phyloP scores from a whole-genome alignment of 1,284 basidiomycete genomes.

The Apiotrichum brassicae region DNA sequence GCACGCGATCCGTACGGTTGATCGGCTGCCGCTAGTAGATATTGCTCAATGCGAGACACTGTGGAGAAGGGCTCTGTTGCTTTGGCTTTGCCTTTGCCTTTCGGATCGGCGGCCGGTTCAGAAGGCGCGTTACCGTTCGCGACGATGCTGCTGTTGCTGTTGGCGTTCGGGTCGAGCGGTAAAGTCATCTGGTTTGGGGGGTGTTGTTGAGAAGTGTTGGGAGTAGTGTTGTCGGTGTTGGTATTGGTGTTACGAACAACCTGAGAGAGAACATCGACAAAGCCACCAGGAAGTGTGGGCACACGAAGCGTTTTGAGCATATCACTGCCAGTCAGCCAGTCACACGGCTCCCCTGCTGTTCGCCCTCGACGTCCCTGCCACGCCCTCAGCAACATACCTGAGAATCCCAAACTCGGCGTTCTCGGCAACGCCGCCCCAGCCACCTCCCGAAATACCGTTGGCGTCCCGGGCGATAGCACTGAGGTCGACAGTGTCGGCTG shows the following conservation, averaged over 20 bases:
- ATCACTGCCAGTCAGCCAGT: constrained; percentile 23
- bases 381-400: not conserved
- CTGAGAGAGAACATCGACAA: constrained; percentile 37
- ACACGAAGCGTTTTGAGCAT: constrained; percentile 44
- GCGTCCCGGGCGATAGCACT: constrained; percentile 2
- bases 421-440: constrained; percentile 16
- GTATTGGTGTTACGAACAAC: constrained; percentile 10
- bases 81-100: constrained; percentile 14
- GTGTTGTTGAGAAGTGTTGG: not conserved
- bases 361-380: not conserved
- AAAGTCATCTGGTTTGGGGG: not conserved
- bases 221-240: not conserved
- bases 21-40: constrained; percentile 90
- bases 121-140: not conserved
- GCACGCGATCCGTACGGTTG: constrained; percentile 86
- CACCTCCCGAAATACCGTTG: not conserved
- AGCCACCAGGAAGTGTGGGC: constrained; percentile 40
- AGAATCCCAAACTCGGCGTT: constrained; percentile 20
- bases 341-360: not conserved
- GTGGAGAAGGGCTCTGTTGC: constrained; percentile 14
- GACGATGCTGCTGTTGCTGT: not conserved
- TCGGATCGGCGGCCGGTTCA: not conserved
- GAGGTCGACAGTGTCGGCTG: constrained; percentile 6
- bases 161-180: not conserved
- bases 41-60: constrained; percentile 47